Percentiles rank a stretch among this genome's conserved stretches.
These are phyloP conservation scores for Cladorrhinum samala DNA, from an alignment of 495 filamentous ascomycete genomes.

Conservation along the genomic window DNA sequence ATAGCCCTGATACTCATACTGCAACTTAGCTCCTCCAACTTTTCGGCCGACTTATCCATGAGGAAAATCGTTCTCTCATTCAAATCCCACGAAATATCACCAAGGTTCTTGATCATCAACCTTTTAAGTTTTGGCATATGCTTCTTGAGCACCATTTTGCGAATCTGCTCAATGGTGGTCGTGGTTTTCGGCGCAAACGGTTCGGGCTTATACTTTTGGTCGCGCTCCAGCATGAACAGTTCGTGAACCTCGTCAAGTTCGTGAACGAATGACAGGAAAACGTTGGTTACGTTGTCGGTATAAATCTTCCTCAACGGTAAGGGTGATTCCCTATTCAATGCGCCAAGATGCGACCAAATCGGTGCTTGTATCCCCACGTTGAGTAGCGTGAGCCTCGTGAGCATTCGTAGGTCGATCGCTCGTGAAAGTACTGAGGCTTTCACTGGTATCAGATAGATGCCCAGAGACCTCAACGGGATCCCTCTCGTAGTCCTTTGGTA, in stretches of 20 bases:
- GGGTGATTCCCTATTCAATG: constrained; percentile 43
- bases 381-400: constrained; percentile 51
- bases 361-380: constrained; percentile 54
- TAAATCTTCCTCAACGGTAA: constrained; percentile 50
- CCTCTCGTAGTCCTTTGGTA: constrained; percentile 52
- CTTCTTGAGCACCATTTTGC: constrained; percentile 43
- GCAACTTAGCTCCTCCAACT: constrained; percentile 49
- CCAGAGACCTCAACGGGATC: constrained; percentile 44
- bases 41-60: constrained; percentile 39
- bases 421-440: constrained; percentile 46
- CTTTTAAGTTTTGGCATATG: constrained; percentile 37
- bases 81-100: constrained; percentile 48
- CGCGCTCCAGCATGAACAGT: constrained; percentile 53
- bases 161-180: constrained; percentile 47
- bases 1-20: constrained; percentile 44
- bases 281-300: constrained; percentile 52
- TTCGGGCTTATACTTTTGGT: constrained; percentile 41
- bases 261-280: constrained; percentile 45
- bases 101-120: constrained; percentile 46
- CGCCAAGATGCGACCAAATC: constrained; percentile 49
- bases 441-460: constrained; percentile 52
- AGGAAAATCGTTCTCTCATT: constrained; percentile 44
- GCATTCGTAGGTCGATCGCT: constrained; percentile 45
- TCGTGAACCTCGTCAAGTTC: constrained; percentile 48
- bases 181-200: constrained; percentile 40